phyloP scores from a whole-genome alignment of 306 rosid genomes.

The Pyrus bretschneideri region DNA sequence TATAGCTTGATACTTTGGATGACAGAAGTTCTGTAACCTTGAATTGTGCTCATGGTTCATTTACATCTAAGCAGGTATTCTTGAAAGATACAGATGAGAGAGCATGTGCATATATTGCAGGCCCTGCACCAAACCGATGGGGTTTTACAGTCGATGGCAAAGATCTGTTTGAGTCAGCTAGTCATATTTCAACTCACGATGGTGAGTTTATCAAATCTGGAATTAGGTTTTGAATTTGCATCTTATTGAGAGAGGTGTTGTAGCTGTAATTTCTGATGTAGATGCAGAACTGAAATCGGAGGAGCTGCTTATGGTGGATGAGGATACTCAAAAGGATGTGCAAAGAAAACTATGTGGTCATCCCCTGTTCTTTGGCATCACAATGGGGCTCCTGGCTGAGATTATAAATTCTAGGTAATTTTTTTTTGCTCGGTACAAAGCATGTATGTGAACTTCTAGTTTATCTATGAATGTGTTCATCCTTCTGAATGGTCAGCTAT shows the following conservation, averaged over 20 bases:
- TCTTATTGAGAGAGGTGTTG: background rate
- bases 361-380: conserved; percentile 93
- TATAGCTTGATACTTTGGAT: background rate
- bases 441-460: background rate
- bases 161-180: conserved; percentile 56
- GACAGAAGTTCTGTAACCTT: background rate
- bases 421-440: background rate
- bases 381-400: conserved; percentile 94
- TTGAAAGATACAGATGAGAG: conserved; percentile 96
- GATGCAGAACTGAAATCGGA: conserved; percentile 35
- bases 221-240: conserved; percentile 2
- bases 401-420: conserved; percentile 89
- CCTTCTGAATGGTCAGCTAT: background rate
- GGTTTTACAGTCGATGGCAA: conserved; percentile 76
- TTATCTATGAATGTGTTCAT: background rate
- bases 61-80: conserved; percentile 55
- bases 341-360: conserved; percentile 56
- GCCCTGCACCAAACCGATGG: conserved; percentile 99
- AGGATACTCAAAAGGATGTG: conserved; percentile 28
- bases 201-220: conserved; percentile 39
- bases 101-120: conserved; percentile 98
- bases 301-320: conserved; percentile 24
- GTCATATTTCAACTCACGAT: conserved; percentile 28
- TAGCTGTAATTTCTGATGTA: conserved; percentile 22
- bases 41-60: conserved; percentile 14